Percentiles rank a stretch among this genome's conserved stretches.
These are phyloP conservation scores for Haematococcus lacustris DNA, from an alignment of 139 green algal species.

Conservation along the genomic window DNA sequence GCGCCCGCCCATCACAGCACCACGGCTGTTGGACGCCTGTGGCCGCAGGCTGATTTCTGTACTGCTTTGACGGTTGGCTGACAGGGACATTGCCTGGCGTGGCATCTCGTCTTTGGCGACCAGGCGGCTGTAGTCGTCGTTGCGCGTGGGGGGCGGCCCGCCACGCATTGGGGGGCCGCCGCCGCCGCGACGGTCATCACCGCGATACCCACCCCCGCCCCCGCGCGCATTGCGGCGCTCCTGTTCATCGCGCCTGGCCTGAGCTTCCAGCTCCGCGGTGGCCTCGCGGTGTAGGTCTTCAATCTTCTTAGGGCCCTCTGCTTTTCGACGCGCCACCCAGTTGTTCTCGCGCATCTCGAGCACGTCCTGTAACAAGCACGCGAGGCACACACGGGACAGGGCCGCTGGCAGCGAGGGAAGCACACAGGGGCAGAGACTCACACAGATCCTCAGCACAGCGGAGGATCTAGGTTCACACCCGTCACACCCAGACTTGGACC, in stretches of 20 bases:
- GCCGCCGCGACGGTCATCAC: neutral
- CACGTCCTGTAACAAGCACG: no score
- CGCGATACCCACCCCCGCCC: no score
- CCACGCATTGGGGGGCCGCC: neutral
- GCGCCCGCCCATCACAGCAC: neutral
- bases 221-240: conserved; percentile 13
- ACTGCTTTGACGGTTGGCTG: neutral
- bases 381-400: no score
- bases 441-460: no score
- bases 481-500: no score
- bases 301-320: conserved; percentile 89
- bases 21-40: neutral
- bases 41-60: neutral
- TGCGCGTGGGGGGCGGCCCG: neutral
- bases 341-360: conserved; percentile 45
- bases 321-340: conserved; percentile 69
- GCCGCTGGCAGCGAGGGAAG: no score
- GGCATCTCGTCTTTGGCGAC: conserved; percentile 15
- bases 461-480: no score
- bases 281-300: conserved; percentile 40
- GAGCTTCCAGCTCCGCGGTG: conserved; percentile 17
- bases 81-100: neutral
- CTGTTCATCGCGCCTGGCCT: conserved; percentile 15
- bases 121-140: neutral
- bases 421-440: no score